Conservation (phyloP, 1,284 basidiomycete species). For the Ustilago loliicola region DNA sequence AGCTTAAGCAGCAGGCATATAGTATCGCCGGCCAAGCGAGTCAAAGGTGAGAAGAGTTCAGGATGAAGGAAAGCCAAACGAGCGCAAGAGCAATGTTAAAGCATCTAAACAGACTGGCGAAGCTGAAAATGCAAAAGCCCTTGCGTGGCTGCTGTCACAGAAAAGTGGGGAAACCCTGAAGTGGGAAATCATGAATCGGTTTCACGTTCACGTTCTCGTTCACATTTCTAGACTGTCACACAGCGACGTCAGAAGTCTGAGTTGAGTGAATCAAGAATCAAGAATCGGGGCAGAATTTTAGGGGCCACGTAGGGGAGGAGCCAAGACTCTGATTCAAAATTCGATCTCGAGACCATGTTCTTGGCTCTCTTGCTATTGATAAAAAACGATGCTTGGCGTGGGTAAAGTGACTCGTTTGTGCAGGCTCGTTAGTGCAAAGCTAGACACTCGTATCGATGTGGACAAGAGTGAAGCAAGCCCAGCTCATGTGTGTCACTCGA, state of each 20-base stretch:
- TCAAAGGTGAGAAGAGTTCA: no score
- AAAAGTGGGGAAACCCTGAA: neutral
- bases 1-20: no score
- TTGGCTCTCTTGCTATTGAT: neutral
- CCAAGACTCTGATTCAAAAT: neutral
- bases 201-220: no score
- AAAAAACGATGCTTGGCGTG: constrained; percentile 2
- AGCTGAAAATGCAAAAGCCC: neutral
- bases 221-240: no score
- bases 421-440: neutral
- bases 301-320: neutral
- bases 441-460: no score
- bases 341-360: neutral
- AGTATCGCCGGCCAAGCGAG: no score
- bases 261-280: no score
- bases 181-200: neutral
- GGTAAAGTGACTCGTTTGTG: no score
- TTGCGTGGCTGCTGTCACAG: no score
- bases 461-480: no score
- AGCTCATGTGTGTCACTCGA: no score
- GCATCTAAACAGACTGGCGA: neutral
- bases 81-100: neutral
- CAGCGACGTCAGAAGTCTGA: no score
- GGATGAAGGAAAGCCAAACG: neutral
- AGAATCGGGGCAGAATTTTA: neutral